phyloP scores from a whole-genome alignment of 257 asterid genomes.

The Henckelia pumila region DNA sequence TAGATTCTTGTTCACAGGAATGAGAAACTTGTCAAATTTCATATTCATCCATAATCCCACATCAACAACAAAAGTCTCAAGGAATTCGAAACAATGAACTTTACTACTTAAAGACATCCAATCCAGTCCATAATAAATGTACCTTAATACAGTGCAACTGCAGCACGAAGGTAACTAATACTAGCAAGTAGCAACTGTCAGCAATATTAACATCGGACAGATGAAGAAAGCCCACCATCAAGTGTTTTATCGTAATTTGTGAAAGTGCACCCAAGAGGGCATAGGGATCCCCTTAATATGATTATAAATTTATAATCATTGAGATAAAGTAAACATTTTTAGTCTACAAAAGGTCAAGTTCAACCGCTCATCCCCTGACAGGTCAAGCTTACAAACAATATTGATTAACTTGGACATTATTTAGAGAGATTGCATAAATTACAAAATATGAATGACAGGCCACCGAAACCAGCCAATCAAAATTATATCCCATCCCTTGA shows the following conservation, averaged over 20 bases:
- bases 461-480: neutral
- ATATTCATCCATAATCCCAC: neutral
- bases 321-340: too few relatives aligned
- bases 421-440: neutral
- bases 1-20: neutral
- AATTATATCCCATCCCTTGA: slow-evolving; percentile 17
- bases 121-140: neutral
- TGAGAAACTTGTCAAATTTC: neutral
- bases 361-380: too few relatives aligned
- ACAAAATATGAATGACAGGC: neutral
- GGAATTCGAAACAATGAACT: neutral
- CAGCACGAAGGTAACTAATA: neutral
- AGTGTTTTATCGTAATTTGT: neutral
- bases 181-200: neutral
- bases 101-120: neutral
- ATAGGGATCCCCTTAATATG: neutral
- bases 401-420: too few relatives aligned
- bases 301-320: too few relatives aligned
- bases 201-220: neutral
- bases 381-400: too few relatives aligned
- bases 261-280: too few relatives aligned
- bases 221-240: neutral
- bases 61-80: neutral
- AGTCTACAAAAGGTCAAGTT: too few relatives aligned
- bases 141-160: neutral